A percentile compares a stretch with the other conserved stretches of the same genome.
Evolutionary conservation across 2,329 filamentous ascomycete species (phyloP).

Genomic region (Ophiostoma sp.): DNA sequence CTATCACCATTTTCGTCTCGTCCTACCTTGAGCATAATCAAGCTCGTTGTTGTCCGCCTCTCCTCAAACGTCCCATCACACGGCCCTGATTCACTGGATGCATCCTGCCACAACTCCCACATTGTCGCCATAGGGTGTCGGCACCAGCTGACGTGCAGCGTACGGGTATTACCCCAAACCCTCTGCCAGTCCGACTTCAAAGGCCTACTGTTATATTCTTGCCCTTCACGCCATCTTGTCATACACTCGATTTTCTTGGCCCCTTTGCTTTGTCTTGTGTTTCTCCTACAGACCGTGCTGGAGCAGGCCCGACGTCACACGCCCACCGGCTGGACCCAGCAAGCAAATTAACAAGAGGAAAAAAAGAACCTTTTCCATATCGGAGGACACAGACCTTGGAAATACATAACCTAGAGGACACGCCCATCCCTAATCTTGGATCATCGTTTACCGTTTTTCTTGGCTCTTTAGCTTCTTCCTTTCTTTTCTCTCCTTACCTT

Average conservation of each 20-base stretch:
- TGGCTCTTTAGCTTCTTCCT: not conserved
- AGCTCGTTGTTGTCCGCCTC: not conserved
- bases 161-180: slow-evolving; percentile 3
- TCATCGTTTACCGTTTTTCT: not conserved
- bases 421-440: not conserved
- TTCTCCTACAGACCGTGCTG: not conserved
- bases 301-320: slow-evolving; percentile 8
- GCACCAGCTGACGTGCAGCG: slow-evolving; percentile 10
- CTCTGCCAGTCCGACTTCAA: not conserved
- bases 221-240: not conserved
- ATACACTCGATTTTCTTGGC: not conserved
- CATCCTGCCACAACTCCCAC: not conserved
- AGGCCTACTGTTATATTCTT: not conserved
- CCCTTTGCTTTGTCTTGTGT: not conserved
- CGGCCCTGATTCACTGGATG: slow-evolving; percentile 9
- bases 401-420: not conserved
- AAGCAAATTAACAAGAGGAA: slow-evolving; percentile 3
- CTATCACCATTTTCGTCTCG: not conserved
- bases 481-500: not conserved
- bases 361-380: slow-evolving; percentile 1
- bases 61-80: not conserved
- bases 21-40: not conserved
- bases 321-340: slow-evolving; percentile 4
- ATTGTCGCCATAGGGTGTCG: slow-evolving; percentile 9
- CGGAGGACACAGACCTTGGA: not conserved